Conservation (phyloP, 2,329 filamentous ascomycete genomes). For the Penicillium vulpinum region DNA sequence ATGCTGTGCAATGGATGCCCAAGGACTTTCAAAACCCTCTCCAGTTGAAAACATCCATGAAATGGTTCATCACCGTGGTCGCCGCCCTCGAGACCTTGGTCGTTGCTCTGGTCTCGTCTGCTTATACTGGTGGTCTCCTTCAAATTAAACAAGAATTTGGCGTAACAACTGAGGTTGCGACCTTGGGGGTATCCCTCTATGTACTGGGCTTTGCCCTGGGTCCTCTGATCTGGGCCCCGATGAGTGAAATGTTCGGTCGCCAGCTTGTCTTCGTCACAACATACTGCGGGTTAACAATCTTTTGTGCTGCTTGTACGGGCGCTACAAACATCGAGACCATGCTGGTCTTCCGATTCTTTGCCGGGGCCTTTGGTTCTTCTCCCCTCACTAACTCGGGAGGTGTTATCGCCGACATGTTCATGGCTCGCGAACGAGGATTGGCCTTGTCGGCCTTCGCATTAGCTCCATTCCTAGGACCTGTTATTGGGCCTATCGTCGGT, state of each 20-base stretch:
- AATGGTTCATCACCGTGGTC: conserved; percentile 44
- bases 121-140: conserved; percentile 42
- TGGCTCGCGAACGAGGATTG: conserved; percentile 53
- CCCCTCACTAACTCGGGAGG: conserved; percentile 64
- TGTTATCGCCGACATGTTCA: conserved; percentile 63
- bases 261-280: conserved; percentile 37
- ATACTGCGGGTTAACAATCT: conserved; percentile 53
- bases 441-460: conserved; percentile 66
- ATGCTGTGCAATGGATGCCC: conserved; percentile 45
- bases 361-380: conserved; percentile 62
- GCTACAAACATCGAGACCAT: conserved; percentile 60
- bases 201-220: conserved; percentile 49
- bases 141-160: conserved; percentile 40
- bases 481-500: conserved; percentile 64
- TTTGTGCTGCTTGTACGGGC: conserved; percentile 62
- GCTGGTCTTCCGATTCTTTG: conserved; percentile 67
- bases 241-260: conserved; percentile 42
- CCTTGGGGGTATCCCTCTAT: conserved; percentile 48
- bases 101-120: conserved; percentile 46
- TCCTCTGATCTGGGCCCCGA: conserved; percentile 47
- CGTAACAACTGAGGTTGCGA: conserved; percentile 39
- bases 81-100: conserved; percentile 44
- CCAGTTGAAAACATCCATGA: conserved; percentile 33
- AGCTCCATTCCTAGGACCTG: conserved; percentile 67
- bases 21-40: conserved; percentile 47